phyloP scores from a whole-genome alignment of 108 stramenopile genomes.

The Nannochloropsis oceanica region DNA sequence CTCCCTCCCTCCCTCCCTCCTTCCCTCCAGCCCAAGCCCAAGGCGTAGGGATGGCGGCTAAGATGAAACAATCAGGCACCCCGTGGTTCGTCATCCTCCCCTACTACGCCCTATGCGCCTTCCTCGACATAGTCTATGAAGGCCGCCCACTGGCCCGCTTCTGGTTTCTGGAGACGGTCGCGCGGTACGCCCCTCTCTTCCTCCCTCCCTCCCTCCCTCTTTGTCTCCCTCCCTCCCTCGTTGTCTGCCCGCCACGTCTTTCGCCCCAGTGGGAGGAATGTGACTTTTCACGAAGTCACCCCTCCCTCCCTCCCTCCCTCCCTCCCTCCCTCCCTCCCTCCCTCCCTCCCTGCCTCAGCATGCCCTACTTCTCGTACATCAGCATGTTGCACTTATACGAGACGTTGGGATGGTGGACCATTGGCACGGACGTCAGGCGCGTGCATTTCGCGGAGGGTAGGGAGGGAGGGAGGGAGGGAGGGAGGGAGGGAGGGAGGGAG shows the following conservation, averaged over 20 bases:
- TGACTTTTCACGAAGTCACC: no score
- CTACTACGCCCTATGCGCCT: slow-evolving; percentile 16
- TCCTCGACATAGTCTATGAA: slow-evolving; percentile 17
- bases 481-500: slow-evolving; percentile 10
- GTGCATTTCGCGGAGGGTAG: neutral
- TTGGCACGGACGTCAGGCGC: slow-evolving; percentile 6
- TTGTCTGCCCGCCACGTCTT: slow-evolving; percentile 76
- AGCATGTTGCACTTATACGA: slow-evolving; percentile 78
- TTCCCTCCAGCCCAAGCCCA: neutral
- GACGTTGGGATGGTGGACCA: slow-evolving; percentile 63
- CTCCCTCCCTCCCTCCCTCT: neutral
- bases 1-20: neutral
- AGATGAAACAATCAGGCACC: slow-evolving; percentile 4
- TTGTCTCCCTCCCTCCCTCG: neutral
- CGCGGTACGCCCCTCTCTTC: slow-evolving; percentile 18
- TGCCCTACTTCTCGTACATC: slow-evolving; percentile 88
- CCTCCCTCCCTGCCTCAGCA: slow-evolving; percentile 19
- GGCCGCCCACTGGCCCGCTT: slow-evolving; percentile 48
- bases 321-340: neutral
- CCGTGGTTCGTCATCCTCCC: slow-evolving; percentile 14
- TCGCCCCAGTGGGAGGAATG: slow-evolving; percentile 70
- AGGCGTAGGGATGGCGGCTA: neutral
- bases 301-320: neutral
- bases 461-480: neutral
- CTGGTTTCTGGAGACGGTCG: slow-evolving; percentile 79